Percentiles rank a stretch among this genome's conserved stretches.
phyloP scores from a whole-genome alignment of 2,329 filamentous ascomycete species.

The Pseudopyrenochaeta lycopersici region DNA sequence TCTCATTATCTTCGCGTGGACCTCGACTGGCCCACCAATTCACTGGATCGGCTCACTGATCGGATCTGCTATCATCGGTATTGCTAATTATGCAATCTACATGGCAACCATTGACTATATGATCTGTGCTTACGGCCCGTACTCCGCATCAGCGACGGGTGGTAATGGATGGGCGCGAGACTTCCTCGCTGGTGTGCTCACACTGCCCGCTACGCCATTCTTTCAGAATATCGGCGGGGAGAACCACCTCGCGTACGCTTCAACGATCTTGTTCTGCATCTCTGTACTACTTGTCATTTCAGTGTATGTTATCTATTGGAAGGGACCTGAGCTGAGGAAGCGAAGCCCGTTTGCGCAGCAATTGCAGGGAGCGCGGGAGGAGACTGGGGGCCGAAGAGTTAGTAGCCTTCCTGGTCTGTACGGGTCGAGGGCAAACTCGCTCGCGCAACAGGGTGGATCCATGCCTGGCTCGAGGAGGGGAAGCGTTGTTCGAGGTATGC shows the following conservation, averaged over 20 bases:
- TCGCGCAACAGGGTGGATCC: conserved; percentile 23
- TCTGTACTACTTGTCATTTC: conserved; percentile 54
- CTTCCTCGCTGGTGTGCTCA: conserved; percentile 77
- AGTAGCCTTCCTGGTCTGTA: conserved; percentile 42
- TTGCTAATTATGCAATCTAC: conserved; percentile 77
- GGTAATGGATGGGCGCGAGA: conserved; percentile 81
- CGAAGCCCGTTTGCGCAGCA: conserved; percentile 64
- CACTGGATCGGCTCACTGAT: conserved; percentile 77
- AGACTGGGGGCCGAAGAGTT: conserved; percentile 44
- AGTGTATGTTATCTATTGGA: conserved; percentile 61
- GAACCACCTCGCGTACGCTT: conserved; percentile 62
- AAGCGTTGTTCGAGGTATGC: conserved; percentile 37
- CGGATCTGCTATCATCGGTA: conserved; percentile 72
- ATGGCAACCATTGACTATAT: conserved; percentile 85
- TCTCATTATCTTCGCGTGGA: conserved; percentile 76
- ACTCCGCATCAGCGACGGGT: conserved; percentile 78
- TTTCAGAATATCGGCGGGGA: conserved; percentile 54
- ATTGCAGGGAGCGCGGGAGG: conserved; percentile 44
- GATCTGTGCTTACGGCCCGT: conserved; percentile 77
- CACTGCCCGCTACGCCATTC: conserved; percentile 71
- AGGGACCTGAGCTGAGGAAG: conserved; percentile 63
- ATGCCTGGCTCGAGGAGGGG: conserved; percentile 36
- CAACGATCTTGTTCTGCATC: conserved; percentile 64
- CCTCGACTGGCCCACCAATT: conserved; percentile 68
- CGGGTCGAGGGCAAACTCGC: conserved; percentile 40